Evolutionary conservation across 2,329 filamentous ascomycete genomes (phyloP), one percentile per base, ranked within the genome.

Genomic region (Scorias spongiosa): DNA sequence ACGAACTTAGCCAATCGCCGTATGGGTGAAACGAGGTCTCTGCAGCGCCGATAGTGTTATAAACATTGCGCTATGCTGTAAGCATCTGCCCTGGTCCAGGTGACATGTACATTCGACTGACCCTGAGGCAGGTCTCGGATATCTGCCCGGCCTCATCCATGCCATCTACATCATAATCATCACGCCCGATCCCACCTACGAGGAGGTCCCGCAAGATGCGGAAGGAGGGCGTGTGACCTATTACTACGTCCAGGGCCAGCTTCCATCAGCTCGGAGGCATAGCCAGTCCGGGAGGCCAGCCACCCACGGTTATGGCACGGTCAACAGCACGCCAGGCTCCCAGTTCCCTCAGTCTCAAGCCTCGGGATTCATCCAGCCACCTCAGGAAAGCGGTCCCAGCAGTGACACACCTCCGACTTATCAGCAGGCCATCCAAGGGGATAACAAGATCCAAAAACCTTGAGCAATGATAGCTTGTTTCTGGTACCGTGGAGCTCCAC

Each of bases 151-250:
- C 48, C 81, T 96, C 41, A 69, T 98, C 2, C 91, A 98, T 68
- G 78, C 88, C 49, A 96, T 91, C 89, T 98, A 96, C 73, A 93
- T 96, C 65, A 95, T 98, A 65, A 76, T 84, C 57, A 82, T 84
- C 60, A 84, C 81, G 63, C 91, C 91, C 46, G 89, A 95, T 48
- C 64, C 67, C 53, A 66, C 74, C 36, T 71, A 80, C 62, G 76
- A 81, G 49, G 61, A 68, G 43, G 63, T 70, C 45, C 87, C 91
- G 65, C 61, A 64, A 32, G 75, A 78, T 43, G 73, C 66, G 44
- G 71, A 73, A 49, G 66, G 68, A 53, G 65, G 64, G 42, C 73
- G 71, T 48, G 78, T 89, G 44, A 81, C 80, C 34, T 89, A 91
- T 64, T 83, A 93, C 61, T 83, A 85, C 59, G 81, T 67, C 14